Evolutionary conservation across 495 filamentous ascomycete genomes (phyloP), one percentile per base, ranked within the genome.

Genomic region (Podospora anserina): DNA sequence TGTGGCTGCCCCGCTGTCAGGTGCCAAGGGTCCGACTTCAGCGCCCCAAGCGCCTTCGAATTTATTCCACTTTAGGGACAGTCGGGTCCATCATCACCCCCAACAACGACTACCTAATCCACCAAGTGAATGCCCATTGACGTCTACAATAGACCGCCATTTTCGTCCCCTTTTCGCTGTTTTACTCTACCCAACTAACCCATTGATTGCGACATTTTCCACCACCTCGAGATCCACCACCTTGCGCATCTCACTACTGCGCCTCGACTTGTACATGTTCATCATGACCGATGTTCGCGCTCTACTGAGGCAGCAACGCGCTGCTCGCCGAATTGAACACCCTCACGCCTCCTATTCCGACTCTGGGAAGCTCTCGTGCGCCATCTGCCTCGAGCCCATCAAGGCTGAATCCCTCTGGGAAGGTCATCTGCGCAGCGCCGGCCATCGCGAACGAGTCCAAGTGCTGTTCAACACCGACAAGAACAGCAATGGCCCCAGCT

Each of bases 241-340:
- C 64, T 20, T 13, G 23, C 2, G 34, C 34, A 6, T 30, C n/a
- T 28, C 32, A 30, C 54, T 54, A 27, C 18, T n/a, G 18, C 44
- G 9, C 13, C 34, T 15, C 13, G 2, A 7, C 20, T n/a, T 16
- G n/a, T 20, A 19, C 60, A 71, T 30, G 7, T 15, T 3, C 27
- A 27, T 53, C 64, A 97, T 97, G 93, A 87, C 92, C 69, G 92
- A 96, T 75, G 90, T 93, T 18, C 90, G 93, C 58, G 87, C 92
- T 20, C 84, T 96, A 19, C 87, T 96, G 59, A 89, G 92, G 71
- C 90, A 87, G 76, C 91, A 96, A 79, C 90, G 93, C 73, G 88
- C 87, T 63, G 86, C 88, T 61, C 89, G 92, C 69, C 87, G 90
- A 72, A 89, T 92, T 69, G 84, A 87, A 9, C 89, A 91, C 67